Evolutionary conservation across 2,329 filamentous ascomycete genomes (phyloP).

Genomic region (Penicillium sclerotiorum): DNA sequence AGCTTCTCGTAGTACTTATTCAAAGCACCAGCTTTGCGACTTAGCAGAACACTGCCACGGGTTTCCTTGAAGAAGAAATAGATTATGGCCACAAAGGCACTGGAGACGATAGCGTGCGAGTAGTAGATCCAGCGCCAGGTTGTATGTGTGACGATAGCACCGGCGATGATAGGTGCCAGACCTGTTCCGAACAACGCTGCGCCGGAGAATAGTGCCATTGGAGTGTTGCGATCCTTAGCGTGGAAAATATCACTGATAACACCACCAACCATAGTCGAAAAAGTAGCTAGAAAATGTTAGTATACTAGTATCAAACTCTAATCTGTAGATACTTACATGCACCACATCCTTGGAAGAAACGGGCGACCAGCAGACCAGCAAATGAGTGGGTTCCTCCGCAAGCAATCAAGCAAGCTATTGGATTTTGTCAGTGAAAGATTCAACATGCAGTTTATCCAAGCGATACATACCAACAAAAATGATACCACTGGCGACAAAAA

Average conservation of each 20-base stretch:
- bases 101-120: constrained; percentile 74
- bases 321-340: constrained; percentile 58
- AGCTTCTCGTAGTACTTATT: constrained; percentile 79
- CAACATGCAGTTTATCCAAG: too few species aligned
- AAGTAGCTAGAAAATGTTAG: constrained; percentile 50
- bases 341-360: constrained; percentile 77
- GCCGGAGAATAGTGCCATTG: constrained; percentile 88
- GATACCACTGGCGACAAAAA: constrained; percentile 74
- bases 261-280: constrained; percentile 89
- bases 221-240: constrained; percentile 76
- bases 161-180: constrained; percentile 71
- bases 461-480: constrained; percentile 62
- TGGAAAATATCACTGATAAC: constrained; percentile 86
- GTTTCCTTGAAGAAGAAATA: constrained; percentile 78
- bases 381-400: constrained; percentile 72
- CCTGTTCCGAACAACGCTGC: constrained; percentile 78
- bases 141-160: constrained; percentile 67
- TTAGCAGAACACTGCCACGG: constrained; percentile 76
- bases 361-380: constrained; percentile 72
- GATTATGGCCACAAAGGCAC: constrained; percentile 65
- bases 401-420: constrained; percentile 67
- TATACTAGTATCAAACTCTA: not conserved
- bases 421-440: too few species aligned
- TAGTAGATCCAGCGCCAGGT: constrained; percentile 89
- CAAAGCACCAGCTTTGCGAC: constrained; percentile 69